Evolutionary conservation across 345 rosid genomes (phyloP).

Genomic region (Rubroshorea leprosula): DNA sequence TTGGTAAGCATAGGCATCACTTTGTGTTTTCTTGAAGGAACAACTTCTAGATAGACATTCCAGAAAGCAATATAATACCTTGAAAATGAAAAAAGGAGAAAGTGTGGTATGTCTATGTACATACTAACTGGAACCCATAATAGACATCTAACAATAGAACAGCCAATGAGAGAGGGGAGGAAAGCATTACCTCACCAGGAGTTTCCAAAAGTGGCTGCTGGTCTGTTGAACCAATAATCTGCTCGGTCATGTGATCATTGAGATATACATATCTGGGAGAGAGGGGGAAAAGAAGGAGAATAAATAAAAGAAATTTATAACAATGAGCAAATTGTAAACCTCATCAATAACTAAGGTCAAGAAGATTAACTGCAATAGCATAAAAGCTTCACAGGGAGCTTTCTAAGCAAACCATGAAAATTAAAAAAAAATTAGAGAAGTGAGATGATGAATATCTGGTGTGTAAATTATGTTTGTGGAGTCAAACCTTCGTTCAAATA

Average conservation of each 20-base stretch:
- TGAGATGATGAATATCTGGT: slow-evolving; percentile 1
- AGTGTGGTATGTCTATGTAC: too few relatives aligned
- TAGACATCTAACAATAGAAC: background rate
- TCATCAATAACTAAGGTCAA: background rate
- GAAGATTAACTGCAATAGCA: background rate
- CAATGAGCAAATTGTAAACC: slow-evolving; percentile 7
- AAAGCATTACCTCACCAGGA: slow-evolving; percentile 64
- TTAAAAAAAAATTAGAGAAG: background rate
- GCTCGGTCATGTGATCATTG: too few relatives aligned
- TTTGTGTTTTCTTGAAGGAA: too few relatives aligned
- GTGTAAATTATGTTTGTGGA: background rate
- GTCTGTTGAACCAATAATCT: too few relatives aligned
- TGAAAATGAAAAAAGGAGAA: background rate
- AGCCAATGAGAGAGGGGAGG: background rate
- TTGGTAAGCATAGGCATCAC: background rate
- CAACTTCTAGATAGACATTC: too few relatives aligned
- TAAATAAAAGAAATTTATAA: too few relatives aligned
- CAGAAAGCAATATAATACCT: background rate
- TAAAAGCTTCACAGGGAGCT: background rate
- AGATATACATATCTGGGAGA: too few relatives aligned
- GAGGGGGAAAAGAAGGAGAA: too few relatives aligned
- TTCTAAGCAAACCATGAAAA: slow-evolving; percentile 4
- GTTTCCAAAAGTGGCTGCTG: slow-evolving; percentile 90
- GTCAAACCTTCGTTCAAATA: slow-evolving; percentile 70
- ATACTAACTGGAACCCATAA: too few relatives aligned